Conservation (phyloP, 305 asterid genomes). For the Fraxinus baroniana region DNA sequence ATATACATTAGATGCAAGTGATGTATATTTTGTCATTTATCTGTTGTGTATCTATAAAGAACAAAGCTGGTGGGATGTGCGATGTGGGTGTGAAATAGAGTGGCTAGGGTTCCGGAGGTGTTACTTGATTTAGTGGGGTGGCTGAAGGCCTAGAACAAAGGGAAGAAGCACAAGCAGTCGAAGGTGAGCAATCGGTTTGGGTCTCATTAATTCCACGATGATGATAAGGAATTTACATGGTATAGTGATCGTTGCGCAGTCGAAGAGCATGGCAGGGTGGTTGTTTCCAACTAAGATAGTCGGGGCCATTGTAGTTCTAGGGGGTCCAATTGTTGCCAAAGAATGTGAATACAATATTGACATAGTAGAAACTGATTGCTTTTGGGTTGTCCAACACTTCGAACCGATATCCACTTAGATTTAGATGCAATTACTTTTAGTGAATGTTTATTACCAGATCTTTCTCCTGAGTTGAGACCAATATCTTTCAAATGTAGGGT, state of each 20-base stretch:
- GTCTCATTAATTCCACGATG: neutral
- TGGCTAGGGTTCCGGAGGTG: neutral
- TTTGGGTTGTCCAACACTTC: too few species aligned
- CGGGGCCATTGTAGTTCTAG: neutral
- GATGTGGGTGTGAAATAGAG: neutral
- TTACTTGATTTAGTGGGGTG: neutral
- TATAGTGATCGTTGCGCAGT: neutral
- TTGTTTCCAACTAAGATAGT: neutral
- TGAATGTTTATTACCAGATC: too few species aligned
- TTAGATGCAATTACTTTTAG: too few species aligned
- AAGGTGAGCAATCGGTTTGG: neutral
- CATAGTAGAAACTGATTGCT: too few species aligned
- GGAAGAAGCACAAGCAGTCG: neutral
- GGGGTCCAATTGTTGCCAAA: neutral
- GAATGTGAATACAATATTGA: too few species aligned
- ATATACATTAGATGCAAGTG: neutral
- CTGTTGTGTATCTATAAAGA: neutral
- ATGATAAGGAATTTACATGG: neutral
- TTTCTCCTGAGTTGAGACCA: too few species aligned
- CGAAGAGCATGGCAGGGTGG: neutral
- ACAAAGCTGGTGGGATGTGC: neutral
- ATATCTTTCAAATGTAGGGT: too few species aligned
- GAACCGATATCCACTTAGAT: too few species aligned
- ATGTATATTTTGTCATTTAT: too few species aligned
- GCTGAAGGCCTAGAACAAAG: neutral